phyloP scores from a whole-genome alignment of 1,284 basidiomycete genomes.

The Tylopilus sp. region DNA sequence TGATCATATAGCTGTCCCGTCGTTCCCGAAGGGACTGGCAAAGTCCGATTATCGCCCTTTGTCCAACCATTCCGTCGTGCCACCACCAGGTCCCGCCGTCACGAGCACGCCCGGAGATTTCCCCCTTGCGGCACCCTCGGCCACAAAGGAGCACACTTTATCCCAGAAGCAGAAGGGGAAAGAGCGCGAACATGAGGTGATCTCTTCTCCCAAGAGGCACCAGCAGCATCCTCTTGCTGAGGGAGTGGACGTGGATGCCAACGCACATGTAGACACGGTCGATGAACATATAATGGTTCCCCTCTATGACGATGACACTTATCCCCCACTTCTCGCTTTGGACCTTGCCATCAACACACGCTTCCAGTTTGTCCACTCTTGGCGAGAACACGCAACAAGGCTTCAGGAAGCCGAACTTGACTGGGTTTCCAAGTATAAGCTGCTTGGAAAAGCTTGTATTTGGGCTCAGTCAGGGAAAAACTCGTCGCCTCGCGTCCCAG shows the following conservation, averaged over 20 bases:
- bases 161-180: slow-evolving; percentile 18
- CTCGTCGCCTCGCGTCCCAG: slow-evolving; percentile 5
- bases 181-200: slow-evolving; percentile 16
- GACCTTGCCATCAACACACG: slow-evolving; percentile 23
- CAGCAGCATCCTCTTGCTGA: neutral
- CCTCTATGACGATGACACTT: slow-evolving; percentile 16
- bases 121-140: neutral
- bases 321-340: slow-evolving; percentile 16
- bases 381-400: slow-evolving; percentile 17
- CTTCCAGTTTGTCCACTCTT: slow-evolving; percentile 24
- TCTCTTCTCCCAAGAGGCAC: slow-evolving; percentile 2
- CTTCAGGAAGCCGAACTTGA: slow-evolving; percentile 12
- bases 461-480: slow-evolving; percentile 2
- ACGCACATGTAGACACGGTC: slow-evolving; percentile 10
- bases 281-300: slow-evolving; percentile 14
- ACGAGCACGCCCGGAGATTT: neutral
- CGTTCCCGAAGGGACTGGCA: slow-evolving; percentile 20
- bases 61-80: neutral
- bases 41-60: slow-evolving; percentile 21
- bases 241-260: neutral
- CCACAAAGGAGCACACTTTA: neutral
- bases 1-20: slow-evolving; percentile 23
- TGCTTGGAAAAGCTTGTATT: slow-evolving; percentile 4
- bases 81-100: neutral
- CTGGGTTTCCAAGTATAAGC: slow-evolving; percentile 3